phyloP scores from a whole-genome alignment of 2,329 filamentous ascomycete genomes.

The Colletotrichum brevisporum region DNA sequence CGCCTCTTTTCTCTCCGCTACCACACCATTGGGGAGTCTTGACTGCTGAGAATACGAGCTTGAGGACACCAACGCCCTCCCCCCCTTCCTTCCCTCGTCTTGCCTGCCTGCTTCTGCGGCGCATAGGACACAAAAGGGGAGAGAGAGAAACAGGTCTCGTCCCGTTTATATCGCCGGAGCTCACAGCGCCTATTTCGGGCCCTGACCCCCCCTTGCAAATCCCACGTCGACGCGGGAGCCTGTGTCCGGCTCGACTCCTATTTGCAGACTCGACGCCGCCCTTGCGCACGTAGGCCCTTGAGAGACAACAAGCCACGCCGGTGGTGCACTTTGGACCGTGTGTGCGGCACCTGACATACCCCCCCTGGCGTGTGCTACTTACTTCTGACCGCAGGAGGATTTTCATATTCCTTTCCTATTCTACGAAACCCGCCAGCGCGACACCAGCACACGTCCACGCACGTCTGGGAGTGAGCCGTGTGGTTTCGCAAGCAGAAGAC shows the following conservation, averaged over 20 bases:
- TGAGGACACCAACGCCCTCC: conserved; percentile 16
- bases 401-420: conserved; percentile 34
- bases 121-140: conserved; percentile 21
- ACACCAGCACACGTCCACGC: conserved; percentile 22
- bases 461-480: conserved; percentile 36
- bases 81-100: conserved; percentile 14
- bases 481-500: conserved; percentile 38
- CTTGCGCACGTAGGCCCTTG: conserved; percentile 45
- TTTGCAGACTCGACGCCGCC: conserved; percentile 18
- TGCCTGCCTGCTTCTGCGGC: conserved; percentile 15
- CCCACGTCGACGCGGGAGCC: conserved; percentile 19
- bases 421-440: conserved; percentile 31
- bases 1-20: conserved; percentile 48
- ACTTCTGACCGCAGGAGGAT: conserved; percentile 32
- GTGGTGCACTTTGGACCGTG: conserved; percentile 24
- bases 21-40: conserved; percentile 50
- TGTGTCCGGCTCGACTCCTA: conserved; percentile 26
- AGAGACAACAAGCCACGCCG: conserved; percentile 21
- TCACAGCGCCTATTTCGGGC: conserved; percentile 25
- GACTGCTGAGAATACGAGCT: conserved; percentile 52
- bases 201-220: not conserved
- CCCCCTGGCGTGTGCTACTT: conserved; percentile 36
- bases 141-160: conserved; percentile 28
- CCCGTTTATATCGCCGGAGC: conserved; percentile 26
- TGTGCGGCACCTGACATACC: conserved; percentile 28